phyloP scores from a whole-genome alignment of 164 flowering plant genomes.

The Chloranthus sessilifolius region DNA sequence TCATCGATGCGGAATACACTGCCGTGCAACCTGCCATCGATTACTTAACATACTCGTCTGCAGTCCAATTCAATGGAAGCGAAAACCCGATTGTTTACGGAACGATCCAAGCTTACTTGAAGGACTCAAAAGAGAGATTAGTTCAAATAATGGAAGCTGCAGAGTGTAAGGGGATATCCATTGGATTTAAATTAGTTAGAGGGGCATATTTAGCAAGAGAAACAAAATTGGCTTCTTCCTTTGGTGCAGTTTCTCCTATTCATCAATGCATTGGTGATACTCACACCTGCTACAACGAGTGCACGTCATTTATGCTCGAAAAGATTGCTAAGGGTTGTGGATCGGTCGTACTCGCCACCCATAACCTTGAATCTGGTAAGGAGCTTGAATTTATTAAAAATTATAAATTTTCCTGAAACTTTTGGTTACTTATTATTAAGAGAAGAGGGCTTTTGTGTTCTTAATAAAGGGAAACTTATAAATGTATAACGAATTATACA shows the following conservation, averaged over 20 bases:
- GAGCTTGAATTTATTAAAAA: neutral
- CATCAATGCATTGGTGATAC: conserved; percentile 64
- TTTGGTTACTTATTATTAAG: neutral
- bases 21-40: conserved; percentile 81
- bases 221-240: conserved; percentile 40
- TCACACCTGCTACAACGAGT: conserved; percentile 63
- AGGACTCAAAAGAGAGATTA: conserved; percentile 68
- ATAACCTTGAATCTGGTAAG: conserved; percentile 82
- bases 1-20: conserved; percentile 84
- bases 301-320: conserved; percentile 63
- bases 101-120: conserved; percentile 79
- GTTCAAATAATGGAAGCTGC: conserved; percentile 41
- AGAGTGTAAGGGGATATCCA: conserved; percentile 50
- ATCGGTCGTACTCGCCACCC: conserved; percentile 74
- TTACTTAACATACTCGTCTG: conserved; percentile 59
- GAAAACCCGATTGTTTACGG: conserved; percentile 50
- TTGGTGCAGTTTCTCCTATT: conserved; percentile 67
- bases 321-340: conserved; percentile 47
- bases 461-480: too few species aligned
- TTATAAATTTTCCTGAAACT: neutral
- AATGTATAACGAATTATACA: too few species aligned
- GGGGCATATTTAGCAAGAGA: conserved; percentile 90
- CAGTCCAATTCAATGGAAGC: conserved; percentile 36
- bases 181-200: conserved; percentile 81
- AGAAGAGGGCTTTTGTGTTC: too few species aligned